phyloP scores from a whole-genome alignment of 2,329 filamentous ascomycete genomes.

The Pestalotiopsis sp. region DNA sequence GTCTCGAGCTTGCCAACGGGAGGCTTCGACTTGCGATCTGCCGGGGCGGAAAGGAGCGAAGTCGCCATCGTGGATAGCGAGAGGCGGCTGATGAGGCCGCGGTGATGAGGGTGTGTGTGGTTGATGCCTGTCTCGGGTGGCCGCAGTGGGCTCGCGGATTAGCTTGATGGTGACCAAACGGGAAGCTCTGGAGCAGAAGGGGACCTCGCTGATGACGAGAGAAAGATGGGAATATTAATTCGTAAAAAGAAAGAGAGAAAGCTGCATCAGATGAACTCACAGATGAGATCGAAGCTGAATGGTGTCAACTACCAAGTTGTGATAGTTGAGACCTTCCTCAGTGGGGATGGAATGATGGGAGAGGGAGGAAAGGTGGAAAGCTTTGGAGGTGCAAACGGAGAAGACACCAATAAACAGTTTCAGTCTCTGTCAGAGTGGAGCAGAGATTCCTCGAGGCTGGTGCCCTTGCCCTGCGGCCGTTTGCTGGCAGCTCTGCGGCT shows the following conservation, averaged over 20 bases:
- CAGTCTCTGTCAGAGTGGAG: background rate
- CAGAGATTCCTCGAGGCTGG: background rate
- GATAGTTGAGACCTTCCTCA: no score
- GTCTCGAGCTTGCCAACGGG: background rate
- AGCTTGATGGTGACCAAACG: background rate
- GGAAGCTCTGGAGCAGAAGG: background rate
- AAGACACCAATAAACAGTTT: background rate
- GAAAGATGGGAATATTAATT: background rate
- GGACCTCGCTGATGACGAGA: background rate
- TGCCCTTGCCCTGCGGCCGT: background rate
- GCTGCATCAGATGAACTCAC: no score
- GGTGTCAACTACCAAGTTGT: no score
- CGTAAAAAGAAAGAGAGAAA: background rate
- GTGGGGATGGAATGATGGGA: no score
- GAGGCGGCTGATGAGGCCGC: background rate
- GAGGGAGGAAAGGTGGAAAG: background rate
- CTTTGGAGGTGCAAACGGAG: background rate
- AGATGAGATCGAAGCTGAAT: no score
- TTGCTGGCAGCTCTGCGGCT: background rate
- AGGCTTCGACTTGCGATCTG: background rate
- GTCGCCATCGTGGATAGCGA: background rate
- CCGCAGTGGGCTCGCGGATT: background rate
- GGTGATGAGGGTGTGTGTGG: background rate
- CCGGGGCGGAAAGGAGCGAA: background rate
- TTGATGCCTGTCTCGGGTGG: background rate